Evolutionary conservation across 352 stramenopile species (phyloP).

Genomic region (Ophiocytium majus): DNA sequence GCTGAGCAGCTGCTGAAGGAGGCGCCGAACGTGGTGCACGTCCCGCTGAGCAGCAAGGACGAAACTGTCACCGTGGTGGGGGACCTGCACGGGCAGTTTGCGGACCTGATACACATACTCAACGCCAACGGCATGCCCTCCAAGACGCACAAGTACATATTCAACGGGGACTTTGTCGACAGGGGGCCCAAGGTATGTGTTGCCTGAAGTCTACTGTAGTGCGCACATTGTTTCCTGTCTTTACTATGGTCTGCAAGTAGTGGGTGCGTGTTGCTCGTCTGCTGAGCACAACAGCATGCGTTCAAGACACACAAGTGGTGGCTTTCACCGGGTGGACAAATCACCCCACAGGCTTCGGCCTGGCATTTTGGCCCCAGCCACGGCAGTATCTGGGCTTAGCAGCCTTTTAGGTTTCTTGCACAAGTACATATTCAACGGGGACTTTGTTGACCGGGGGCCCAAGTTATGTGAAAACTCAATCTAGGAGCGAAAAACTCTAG

Average conservation of each 20-base stretch:
- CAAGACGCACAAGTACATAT: conserved; percentile 80
- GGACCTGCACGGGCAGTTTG: conserved; percentile 85
- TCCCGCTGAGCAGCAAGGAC: conserved; percentile 35
- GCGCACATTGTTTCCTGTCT: neutral
- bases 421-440: conserved; percentile 71
- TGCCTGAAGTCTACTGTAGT: too few relatives aligned
- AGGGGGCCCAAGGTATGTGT: conserved; percentile 39
- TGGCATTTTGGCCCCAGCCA: too few relatives aligned
- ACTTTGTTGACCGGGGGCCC: conserved; percentile 83
- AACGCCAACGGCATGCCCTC: conserved; percentile 81
- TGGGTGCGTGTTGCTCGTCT: neutral
- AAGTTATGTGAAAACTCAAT: neutral
- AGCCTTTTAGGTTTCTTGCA: neutral
- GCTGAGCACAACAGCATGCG: neutral
- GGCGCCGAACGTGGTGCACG: conserved; percentile 42
- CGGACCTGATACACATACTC: conserved; percentile 86
- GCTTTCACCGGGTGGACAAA: too few relatives aligned
- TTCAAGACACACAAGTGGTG: too few relatives aligned
- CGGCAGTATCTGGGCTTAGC: too few relatives aligned
- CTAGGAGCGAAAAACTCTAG: neutral
- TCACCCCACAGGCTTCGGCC: too few relatives aligned
- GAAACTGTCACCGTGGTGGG: conserved; percentile 62
- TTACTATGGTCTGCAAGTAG: neutral
- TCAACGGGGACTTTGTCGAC: conserved; percentile 55
- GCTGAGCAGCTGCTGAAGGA: conserved; percentile 51